Evolutionary conservation across 108 stramenopile species (phyloP).

Genomic region (Phaeodactylum tricornutum): DNA sequence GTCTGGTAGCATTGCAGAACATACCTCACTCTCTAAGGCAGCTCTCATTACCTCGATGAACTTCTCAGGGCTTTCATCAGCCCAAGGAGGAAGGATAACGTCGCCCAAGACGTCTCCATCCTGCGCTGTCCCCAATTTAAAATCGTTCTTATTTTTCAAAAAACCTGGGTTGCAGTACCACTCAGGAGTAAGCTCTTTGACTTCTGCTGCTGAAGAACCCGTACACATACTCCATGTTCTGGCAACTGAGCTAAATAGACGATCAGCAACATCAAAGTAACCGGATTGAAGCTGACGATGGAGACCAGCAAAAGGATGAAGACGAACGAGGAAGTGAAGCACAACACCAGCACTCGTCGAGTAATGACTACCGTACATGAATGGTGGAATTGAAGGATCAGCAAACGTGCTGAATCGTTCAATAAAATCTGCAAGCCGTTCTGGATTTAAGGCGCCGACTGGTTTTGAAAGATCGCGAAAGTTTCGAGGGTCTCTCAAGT

Average conservation of each 20-base stretch:
- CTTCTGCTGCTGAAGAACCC: slow-evolving; percentile 79
- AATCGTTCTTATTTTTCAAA: slow-evolving; percentile 79
- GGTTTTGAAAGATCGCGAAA: slow-evolving; percentile 94
- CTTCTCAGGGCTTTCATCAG: slow-evolving; percentile 83
- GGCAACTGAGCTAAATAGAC: slow-evolving; percentile 90
- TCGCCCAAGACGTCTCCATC: slow-evolving; percentile 89
- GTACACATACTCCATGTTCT: slow-evolving; percentile 91
- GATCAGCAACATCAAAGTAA: slow-evolving; percentile 96
- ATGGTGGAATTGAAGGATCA: slow-evolving; percentile 89
- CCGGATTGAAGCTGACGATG: slow-evolving; percentile 92
- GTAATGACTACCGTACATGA: slow-evolving; percentile 98
- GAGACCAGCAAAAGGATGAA: slow-evolving; percentile 89
- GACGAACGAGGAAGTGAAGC: slow-evolving; percentile 89
- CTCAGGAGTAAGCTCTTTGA: slow-evolving; percentile 96
- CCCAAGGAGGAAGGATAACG: slow-evolving; percentile 97
- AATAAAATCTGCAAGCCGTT: slow-evolving; percentile 83
- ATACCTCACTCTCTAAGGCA: slow-evolving; percentile 81
- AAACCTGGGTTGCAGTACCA: slow-evolving; percentile 90
- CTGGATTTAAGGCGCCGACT: slow-evolving; percentile 90
- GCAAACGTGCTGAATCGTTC: slow-evolving; percentile 90
- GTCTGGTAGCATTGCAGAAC: slow-evolving; percentile 84
- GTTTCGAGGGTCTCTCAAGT: slow-evolving; percentile 69
- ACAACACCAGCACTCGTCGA: slow-evolving; percentile 96
- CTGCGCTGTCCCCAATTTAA: slow-evolving; percentile 92
- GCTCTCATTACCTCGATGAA: slow-evolving; percentile 83